phyloP scores from a whole-genome alignment of 441 rosid genomes.

The Erysimum cheiri region DNA sequence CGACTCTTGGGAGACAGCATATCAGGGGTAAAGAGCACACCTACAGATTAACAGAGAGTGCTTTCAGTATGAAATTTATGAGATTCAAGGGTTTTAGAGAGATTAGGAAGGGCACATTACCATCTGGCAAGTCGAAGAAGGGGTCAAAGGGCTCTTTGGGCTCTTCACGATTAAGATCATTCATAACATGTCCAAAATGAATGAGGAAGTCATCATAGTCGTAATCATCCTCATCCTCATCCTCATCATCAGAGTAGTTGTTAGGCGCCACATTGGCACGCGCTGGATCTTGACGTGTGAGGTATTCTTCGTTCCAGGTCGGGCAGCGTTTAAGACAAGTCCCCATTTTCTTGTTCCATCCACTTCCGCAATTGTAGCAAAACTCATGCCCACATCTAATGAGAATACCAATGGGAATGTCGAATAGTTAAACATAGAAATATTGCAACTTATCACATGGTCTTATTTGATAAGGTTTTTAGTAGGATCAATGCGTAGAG shows the following conservation, averaged over 20 bases:
- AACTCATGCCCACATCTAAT: conserved; percentile 64
- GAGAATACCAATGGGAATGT: conserved; percentile 17
- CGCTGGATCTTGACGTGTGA: conserved; percentile 33
- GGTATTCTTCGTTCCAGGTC: conserved; percentile 58
- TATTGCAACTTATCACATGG: not conserved
- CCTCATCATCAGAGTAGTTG: conserved; percentile 27
- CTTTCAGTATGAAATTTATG: conserved; percentile 6
- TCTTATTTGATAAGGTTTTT: not conserved
- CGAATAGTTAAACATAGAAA: conserved; percentile 6
- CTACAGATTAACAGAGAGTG: conserved; percentile 31
- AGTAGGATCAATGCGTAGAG: conserved; percentile 9
- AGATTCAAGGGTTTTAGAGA: conserved; percentile 16
- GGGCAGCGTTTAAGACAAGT: conserved; percentile 59
- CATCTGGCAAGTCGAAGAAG: conserved; percentile 43
- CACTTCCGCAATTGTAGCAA: conserved; percentile 76
- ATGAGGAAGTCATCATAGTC: conserved; percentile 1
- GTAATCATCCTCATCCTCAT: conserved; percentile 24
- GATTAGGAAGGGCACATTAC: conserved; percentile 35
- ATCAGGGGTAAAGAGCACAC: conserved; percentile 21
- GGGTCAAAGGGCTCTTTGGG: conserved; percentile 33
- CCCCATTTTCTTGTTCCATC: conserved; percentile 58
- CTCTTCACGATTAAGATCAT: not conserved
- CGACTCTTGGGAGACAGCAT: conserved; percentile 39
- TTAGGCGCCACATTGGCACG: conserved; percentile 19
- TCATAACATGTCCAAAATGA: not conserved